These are phyloP conservation scores for Phyllostachys edulis DNA, from an alignment of 176 grass and related monocot species.

Conservation along the genomic window DNA sequence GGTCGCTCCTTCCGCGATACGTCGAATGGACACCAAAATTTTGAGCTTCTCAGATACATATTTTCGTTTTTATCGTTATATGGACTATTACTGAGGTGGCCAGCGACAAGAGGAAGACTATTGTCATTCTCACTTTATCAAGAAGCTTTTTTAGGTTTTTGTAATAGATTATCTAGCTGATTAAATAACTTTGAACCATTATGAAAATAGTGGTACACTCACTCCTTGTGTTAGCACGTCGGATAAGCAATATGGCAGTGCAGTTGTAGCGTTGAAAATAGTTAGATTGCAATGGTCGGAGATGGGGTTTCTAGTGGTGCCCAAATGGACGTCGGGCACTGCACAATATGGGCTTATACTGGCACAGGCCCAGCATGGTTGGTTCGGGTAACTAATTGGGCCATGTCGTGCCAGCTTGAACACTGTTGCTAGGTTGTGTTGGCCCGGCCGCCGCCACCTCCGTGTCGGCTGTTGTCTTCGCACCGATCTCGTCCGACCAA, in stretches of 20 bases:
- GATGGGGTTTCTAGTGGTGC: neutral
- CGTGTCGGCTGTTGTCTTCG: too few species aligned
- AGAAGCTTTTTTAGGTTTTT: neutral
- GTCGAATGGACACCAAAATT: neutral
- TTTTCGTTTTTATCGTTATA: neutral
- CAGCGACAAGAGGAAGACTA: neutral
- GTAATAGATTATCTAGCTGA: neutral
- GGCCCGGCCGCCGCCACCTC: too few species aligned
- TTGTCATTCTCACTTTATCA: constrained; percentile 6
- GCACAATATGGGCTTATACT: too few species aligned
- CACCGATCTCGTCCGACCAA: too few species aligned
- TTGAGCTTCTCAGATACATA: neutral
- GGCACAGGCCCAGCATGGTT: too few species aligned
- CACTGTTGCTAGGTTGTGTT: too few species aligned
- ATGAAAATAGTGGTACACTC: neutral
- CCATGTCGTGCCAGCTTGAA: too few species aligned
- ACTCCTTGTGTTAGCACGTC: neutral
- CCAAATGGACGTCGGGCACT: too few species aligned
- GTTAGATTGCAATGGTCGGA: neutral
- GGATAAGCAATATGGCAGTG: neutral
- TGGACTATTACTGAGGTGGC: neutral
- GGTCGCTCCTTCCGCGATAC: neutral
- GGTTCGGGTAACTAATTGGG: too few species aligned
- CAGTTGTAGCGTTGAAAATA: neutral
- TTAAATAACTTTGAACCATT: neutral